Base-by-base conservation (phyloP, 2,329 filamentous ascomycete genomes). In the Neopestalotiopsis sp. region DNA sequence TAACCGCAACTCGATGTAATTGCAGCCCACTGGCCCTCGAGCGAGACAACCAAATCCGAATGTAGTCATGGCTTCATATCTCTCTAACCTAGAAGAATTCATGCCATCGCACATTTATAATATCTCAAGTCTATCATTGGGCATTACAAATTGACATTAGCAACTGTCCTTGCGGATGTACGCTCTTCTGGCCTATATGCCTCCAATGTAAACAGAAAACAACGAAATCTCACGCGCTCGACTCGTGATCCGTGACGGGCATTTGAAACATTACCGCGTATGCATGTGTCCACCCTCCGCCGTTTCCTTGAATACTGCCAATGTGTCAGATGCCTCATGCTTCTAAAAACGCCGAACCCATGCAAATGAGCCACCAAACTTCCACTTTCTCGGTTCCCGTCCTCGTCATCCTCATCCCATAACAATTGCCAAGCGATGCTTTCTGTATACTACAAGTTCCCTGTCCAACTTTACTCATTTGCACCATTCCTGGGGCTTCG, bases 281-380 rank as follows among this genome's bases (percentile, higher is more conserved):
- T 59, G 57, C 12, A 14, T 59, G 57, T 14, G 24, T n/a, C 24
- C 57, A 17, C 24, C 24, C 28, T 28, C 13, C 9, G 24, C 57
- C 57, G 10, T 59, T 13, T 24, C 24, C 14, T 28, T 24, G 30
- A 12, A 28, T 28, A 62, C 59, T 20, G 14, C 20, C 32, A 62
- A 62, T 62, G 32, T 14, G 34, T 34, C 6, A 9, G 7, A 62
- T 62, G 24, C 57, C 20, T 34, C 13, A 34, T 59, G 57, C 57
- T 59, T 34, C 30, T 14, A 30, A 14, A 59, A 62, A 62, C 59
- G 59, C 59, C 59, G 34, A 40, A 7, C 30, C 59, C 32, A 62
- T 62, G 59, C 59, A 62, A 62, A 53, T 53, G 45, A 53, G 45
- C 45, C 45, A 9, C 6, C 45, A 20, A n/a, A 17, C n/a, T 20